These are phyloP conservation scores for Populus hybrid DNA, from an alignment of 441 rosid species.

Conservation along the genomic window DNA sequence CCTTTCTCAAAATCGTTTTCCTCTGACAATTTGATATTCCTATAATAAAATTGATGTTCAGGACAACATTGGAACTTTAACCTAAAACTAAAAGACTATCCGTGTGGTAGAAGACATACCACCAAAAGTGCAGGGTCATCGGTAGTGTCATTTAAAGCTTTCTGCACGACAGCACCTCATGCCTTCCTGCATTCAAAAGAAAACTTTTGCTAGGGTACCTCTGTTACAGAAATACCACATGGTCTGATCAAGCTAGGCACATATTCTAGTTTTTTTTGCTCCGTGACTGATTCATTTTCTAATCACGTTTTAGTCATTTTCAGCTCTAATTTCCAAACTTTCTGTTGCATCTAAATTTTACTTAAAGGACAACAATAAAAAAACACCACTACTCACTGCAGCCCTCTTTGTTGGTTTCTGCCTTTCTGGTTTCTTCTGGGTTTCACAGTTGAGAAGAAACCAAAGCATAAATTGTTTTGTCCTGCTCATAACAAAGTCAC, in stretches of 20 bases:
- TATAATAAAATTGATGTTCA: background rate
- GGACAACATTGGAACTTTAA: background rate
- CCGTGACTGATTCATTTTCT: conserved; percentile 10
- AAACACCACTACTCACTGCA: conserved; percentile 33
- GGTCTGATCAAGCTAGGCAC: background rate
- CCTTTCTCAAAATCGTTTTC: conserved; percentile 11
- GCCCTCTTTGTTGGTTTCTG: conserved; percentile 30
- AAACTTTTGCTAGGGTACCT: conserved; percentile 18
- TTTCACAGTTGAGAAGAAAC: conserved; percentile 16
- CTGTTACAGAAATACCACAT: conserved; percentile 15
- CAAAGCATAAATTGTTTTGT: conserved; percentile 10
- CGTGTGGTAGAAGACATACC: conserved; percentile 5
- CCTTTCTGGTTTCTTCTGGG: background rate
- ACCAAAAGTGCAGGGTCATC: conserved; percentile 14
- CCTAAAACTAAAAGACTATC: background rate
- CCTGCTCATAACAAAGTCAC: conserved; percentile 18
- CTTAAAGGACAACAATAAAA: conserved; percentile 17
- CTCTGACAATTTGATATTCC: conserved; percentile 6
- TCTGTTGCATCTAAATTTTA: background rate
- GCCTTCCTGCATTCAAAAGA: conserved; percentile 52
- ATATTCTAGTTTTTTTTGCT: conserved; percentile 15
- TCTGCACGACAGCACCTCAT: conserved; percentile 18
- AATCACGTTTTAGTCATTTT: conserved; percentile 17
- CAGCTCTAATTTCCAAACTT: conserved; percentile 3
- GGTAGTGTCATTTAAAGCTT: conserved; percentile 25